Base-by-base conservation (phyloP, 306 rosid genomes). In the Quercus ilex region DNA sequence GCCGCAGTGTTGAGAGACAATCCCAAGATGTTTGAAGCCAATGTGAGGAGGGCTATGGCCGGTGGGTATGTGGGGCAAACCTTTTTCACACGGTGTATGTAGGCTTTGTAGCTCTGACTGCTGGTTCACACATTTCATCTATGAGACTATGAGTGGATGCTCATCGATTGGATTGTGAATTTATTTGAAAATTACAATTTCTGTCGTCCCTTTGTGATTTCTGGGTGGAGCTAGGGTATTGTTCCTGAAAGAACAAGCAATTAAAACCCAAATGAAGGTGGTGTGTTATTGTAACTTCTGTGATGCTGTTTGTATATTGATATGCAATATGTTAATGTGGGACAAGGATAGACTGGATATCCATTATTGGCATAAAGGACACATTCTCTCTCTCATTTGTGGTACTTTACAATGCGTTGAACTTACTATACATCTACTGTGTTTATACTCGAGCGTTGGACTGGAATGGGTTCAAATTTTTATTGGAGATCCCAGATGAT, bases 21-120 rank as follows among this genome's bases (percentile, higher is more conserved):
- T 77, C 97, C 97, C 1, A 88, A 83, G 80, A 56, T 91, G 79
- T 94, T 94, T 28, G 94, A 92, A 80, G 81, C 92, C n/a, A 91
- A 94, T 73, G 97, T 92, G 78, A 88, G 90, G 86, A 88, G 91
- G 90, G 98, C 97, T 55, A 94, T 91, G 97, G 83, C 93, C 28
- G 98, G 98, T 38, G 98, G 98, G n/a, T 89, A 91, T 67, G 97
- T 92, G 82, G 97, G 98, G 71, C 89, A 86, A 74, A 85, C 94
- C 85, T 85, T 79, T 79, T 94, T 94, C 87, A 77, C 93, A 0
- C 94, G 97, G 64, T 92, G 93, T 88, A 64, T 89, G 78, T 94
- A 90, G 85, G 78, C 73, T 55, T 51, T 33, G 57, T 53, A 23
- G 52, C 81, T 58, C 52, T 63, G 69, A 77, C 67, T 62, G 82